phyloP scores from a whole-genome alignment of 1,139 yeast species.

The Scheffersomyces stambukii region DNA sequence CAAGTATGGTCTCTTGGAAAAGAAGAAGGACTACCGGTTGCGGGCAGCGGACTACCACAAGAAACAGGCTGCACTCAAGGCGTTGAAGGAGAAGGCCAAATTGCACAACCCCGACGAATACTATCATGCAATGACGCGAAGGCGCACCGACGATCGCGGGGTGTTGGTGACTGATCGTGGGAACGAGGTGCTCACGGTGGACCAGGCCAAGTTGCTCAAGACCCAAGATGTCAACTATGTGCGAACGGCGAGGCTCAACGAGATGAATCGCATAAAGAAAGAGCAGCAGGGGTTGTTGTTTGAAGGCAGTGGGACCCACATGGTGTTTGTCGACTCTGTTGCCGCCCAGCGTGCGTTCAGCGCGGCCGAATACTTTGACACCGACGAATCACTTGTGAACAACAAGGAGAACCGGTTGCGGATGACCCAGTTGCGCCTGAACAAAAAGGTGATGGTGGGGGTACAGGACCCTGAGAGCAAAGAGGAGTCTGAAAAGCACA shows the following conservation, averaged over 20 bases:
- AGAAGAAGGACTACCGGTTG: conserved; percentile 88
- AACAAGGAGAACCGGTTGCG: conserved; percentile 73
- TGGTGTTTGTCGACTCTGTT: conserved; percentile 73
- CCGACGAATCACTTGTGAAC: conserved; percentile 58
- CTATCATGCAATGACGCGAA: conserved; percentile 84
- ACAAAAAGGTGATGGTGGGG: conserved; percentile 23
- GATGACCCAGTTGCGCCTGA: conserved; percentile 52
- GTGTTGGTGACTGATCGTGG: conserved; percentile 65
- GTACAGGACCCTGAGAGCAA: conserved; percentile 29
- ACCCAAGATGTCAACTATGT: conserved; percentile 88
- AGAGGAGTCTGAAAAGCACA: conserved; percentile 48
- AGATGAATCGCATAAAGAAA: conserved; percentile 59
- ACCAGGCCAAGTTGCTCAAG: conserved; percentile 76
- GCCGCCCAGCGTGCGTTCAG: conserved; percentile 54
- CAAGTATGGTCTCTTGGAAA: conserved; percentile 80
- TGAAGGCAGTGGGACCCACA: conserved; percentile 66
- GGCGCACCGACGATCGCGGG: conserved; percentile 65
- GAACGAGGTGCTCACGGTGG: conserved; percentile 57
- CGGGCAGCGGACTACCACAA: conserved; percentile 87
- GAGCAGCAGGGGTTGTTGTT: conserved; percentile 53
- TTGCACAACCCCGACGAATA: conserved; percentile 93
- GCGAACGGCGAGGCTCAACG: conserved; percentile 69
- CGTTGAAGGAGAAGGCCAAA: conserved; percentile 67
- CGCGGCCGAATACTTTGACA: conserved; percentile 63
- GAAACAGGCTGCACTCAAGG: conserved; percentile 80